phyloP scores from a whole-genome alignment of 345 rosid genomes.

The Citrus glauca region DNA sequence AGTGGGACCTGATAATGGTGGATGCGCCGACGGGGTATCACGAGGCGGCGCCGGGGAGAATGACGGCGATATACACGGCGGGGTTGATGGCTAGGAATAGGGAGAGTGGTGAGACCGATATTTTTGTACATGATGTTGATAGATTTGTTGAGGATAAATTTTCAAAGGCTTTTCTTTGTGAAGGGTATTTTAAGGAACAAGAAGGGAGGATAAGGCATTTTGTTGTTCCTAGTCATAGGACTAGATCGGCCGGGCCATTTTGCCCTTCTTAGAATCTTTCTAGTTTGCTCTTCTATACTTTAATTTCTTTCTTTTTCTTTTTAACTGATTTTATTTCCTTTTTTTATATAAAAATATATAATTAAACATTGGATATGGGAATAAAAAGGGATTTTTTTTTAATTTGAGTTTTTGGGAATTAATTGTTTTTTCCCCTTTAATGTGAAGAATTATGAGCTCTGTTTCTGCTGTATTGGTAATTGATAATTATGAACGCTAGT shows the following conservation, averaged over 20 bases:
- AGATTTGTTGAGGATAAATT: constrained; percentile 75
- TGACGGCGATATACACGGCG: constrained; percentile 82
- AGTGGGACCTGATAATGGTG: constrained; percentile 95
- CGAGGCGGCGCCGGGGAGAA: constrained; percentile 80
- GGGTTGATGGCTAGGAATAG: constrained; percentile 74
- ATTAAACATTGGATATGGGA: background rate
- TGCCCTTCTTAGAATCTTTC: constrained; percentile 27
- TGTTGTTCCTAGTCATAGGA: constrained; percentile 66
- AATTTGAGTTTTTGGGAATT: background rate
- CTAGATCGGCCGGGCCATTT: constrained; percentile 40
- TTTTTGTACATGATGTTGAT: constrained; percentile 88
- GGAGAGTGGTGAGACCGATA: constrained; percentile 63
- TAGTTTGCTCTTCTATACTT: background rate
- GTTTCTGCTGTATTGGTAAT: no score
- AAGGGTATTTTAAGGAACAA: constrained; percentile 66
- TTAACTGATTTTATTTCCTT: background rate
- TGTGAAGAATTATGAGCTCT: no score
- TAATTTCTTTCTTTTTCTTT: no score
- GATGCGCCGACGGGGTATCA: constrained; percentile 92
- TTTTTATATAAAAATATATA: background rate
- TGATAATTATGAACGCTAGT: no score
- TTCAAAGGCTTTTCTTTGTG: constrained; percentile 62
- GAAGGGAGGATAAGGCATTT: constrained; percentile 76
- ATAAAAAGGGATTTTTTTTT: background rate
- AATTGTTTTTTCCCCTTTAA: no score